A percentile compares a stretch with the other conserved stretches of the same genome.
Evolutionary conservation across 1,139 yeast species (phyloP).

Genomic region (Lodderomyces margitis): DNA sequence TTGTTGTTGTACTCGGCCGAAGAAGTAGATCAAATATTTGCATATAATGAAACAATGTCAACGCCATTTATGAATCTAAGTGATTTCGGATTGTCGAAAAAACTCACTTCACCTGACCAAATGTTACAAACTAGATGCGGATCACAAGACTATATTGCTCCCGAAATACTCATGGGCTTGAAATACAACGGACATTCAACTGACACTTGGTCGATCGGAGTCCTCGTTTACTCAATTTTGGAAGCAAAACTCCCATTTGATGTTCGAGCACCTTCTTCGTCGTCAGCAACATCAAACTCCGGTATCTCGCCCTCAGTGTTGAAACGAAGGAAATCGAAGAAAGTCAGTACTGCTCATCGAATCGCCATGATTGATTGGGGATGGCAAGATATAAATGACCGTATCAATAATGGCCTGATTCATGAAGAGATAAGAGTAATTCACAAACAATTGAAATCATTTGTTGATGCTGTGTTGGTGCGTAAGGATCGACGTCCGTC

Average conservation of each 20-base stretch:
- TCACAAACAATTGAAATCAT: slow-evolving; percentile 24
- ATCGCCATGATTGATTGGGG: slow-evolving; percentile 93
- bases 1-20: slow-evolving; percentile 41
- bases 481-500: slow-evolving; percentile 36
- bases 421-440: slow-evolving; percentile 21
- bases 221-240: slow-evolving; percentile 74
- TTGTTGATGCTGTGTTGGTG: slow-evolving; percentile 38
- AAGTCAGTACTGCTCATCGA: slow-evolving; percentile 72
- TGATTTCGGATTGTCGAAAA: slow-evolving; percentile 85
- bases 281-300: slow-evolving; percentile 7
- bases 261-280: slow-evolving; percentile 15
- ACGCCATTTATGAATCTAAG: slow-evolving; percentile 57
- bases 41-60: slow-evolving; percentile 9
- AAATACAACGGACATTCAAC: slow-evolving; percentile 87
- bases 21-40: slow-evolving; percentile 15
- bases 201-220: slow-evolving; percentile 95
- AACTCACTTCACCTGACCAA: slow-evolving; percentile 57
- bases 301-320: slow-evolving; percentile 47
- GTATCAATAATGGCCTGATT: slow-evolving; percentile 2
- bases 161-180: slow-evolving; percentile 86
- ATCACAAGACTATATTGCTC: slow-evolving; percentile 92
- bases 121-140: slow-evolving; percentile 86
- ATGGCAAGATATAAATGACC: slow-evolving; percentile 52
- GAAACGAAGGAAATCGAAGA: slow-evolving; percentile 48
- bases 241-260: slow-evolving; percentile 92